Evolutionary conservation across 2,329 filamentous ascomycete species (phyloP).

Genomic region (Colletotrichum sojae): DNA sequence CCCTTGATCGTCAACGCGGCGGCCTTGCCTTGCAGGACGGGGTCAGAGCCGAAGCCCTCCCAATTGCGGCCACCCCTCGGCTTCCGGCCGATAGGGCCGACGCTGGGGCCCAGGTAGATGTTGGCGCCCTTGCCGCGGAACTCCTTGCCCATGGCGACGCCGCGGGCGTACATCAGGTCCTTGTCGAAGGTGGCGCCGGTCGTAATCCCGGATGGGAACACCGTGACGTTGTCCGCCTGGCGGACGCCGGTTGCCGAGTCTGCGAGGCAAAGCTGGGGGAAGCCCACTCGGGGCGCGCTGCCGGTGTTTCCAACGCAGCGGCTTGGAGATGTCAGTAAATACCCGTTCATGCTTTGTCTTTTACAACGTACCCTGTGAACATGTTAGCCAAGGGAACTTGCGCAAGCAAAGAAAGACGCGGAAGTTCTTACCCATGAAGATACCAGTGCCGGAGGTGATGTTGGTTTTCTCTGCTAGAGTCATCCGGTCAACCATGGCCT

Average conservation of each 20-base stretch:
- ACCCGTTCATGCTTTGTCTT: neutral
- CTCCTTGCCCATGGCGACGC: constrained; percentile 78
- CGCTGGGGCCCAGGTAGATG: constrained; percentile 77
- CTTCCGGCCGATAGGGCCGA: constrained; percentile 80
- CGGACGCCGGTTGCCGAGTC: constrained; percentile 81
- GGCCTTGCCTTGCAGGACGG: constrained; percentile 81
- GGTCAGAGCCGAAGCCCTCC: constrained; percentile 82
- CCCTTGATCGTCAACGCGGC: constrained; percentile 85
- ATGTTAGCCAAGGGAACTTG: constrained; percentile 28
- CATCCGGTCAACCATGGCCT: constrained; percentile 79
- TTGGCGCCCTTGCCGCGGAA: constrained; percentile 81
- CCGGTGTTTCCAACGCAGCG: constrained; percentile 84
- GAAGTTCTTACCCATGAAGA: constrained; percentile 72
- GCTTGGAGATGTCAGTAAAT: constrained; percentile 48
- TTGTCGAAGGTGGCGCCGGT: constrained; percentile 83
- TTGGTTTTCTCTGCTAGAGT: constrained; percentile 87
- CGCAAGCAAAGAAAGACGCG: neutral
- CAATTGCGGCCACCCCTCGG: constrained; percentile 81
- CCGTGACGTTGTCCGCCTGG: constrained; percentile 81
- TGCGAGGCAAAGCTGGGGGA: constrained; percentile 80
- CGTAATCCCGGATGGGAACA: constrained; percentile 85
- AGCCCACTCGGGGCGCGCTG: constrained; percentile 77
- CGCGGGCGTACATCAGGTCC: constrained; percentile 77
- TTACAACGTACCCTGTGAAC: constrained; percentile 42
- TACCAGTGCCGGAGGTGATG: constrained; percentile 78